Conservation (phyloP, 2,329 filamentous ascomycete species). For the Talaromyces verruculosus region DNA sequence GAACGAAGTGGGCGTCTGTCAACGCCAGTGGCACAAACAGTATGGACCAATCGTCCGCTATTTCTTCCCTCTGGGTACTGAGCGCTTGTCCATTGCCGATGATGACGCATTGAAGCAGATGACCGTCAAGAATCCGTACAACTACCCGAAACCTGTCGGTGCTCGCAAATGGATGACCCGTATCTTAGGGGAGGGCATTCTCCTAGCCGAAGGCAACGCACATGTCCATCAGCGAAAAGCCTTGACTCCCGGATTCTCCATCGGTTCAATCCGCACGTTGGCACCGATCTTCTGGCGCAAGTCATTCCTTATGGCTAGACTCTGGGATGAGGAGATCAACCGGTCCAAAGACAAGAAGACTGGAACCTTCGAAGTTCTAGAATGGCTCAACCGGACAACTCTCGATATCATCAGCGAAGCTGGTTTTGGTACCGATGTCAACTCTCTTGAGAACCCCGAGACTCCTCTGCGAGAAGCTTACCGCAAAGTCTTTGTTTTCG, state of each 20-base stretch:
- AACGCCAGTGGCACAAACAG: slow-evolving; percentile 45
- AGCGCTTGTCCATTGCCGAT: slow-evolving; percentile 47
- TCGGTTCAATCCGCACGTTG: slow-evolving; percentile 40
- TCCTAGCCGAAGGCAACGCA: slow-evolving; percentile 46
- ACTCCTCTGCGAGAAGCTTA: slow-evolving; percentile 44
- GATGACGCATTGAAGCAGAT: slow-evolving; percentile 49
- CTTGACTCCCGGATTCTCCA: slow-evolving; percentile 42
- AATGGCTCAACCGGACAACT: slow-evolving; percentile 48
- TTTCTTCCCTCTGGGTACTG: slow-evolving; percentile 49
- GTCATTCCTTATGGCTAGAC: slow-evolving; percentile 45
- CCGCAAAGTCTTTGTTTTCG: slow-evolving; percentile 46
- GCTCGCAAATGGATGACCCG: slow-evolving; percentile 46
- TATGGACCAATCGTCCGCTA: slow-evolving; percentile 48
- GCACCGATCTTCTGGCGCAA: slow-evolving; percentile 46
- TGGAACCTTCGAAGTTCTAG: slow-evolving; percentile 40
- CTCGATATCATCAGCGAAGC: slow-evolving; percentile 48
- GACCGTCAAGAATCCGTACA: slow-evolving; percentile 46
- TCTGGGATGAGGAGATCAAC: slow-evolving; percentile 41
- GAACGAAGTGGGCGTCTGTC: slow-evolving; percentile 45
- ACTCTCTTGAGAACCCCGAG: slow-evolving; percentile 41
- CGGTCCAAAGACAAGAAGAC: slow-evolving; percentile 29
- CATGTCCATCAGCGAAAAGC: slow-evolving; percentile 46
- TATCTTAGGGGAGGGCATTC: slow-evolving; percentile 47
- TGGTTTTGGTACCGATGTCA: slow-evolving; percentile 45
- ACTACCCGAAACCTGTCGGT: slow-evolving; percentile 41